Conservation (phyloP, 2,329 filamentous ascomycete genomes). For the Achaetomium macrosporum region DNA sequence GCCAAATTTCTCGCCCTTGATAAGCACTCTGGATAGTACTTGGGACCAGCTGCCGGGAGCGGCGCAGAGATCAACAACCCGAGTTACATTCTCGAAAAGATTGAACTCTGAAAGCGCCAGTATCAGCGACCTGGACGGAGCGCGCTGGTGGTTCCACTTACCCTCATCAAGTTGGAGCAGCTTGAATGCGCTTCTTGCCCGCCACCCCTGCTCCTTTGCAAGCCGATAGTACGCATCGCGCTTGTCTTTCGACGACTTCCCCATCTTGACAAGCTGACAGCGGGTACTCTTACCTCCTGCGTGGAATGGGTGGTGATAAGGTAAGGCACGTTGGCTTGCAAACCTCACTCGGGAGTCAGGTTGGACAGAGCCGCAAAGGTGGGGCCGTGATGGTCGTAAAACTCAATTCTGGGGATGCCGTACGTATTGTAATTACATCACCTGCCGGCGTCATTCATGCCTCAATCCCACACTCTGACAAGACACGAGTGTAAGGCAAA, state of each 20-base stretch:
- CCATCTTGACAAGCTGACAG: constrained; percentile 51
- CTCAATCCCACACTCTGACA: too few relatives aligned
- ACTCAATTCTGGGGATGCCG: too few relatives aligned
- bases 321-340: too few relatives aligned
- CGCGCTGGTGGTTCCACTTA: constrained; percentile 26
- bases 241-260: constrained; percentile 98
- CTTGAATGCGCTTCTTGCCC: constrained; percentile 93
- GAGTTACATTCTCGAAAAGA: constrained; percentile 80
- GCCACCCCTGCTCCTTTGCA: constrained; percentile 98
- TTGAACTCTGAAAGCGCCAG: constrained; percentile 66
- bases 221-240: constrained; percentile 96
- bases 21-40: constrained; percentile 85
- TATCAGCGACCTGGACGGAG: background rate
- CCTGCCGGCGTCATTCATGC: too few relatives aligned
- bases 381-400: too few relatives aligned
- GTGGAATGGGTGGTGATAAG: too few relatives aligned
- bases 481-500: too few relatives aligned
- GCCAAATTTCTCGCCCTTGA: constrained; percentile 89
- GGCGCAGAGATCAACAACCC: constrained; percentile 93
- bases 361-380: too few relatives aligned
- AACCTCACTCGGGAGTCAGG: too few relatives aligned
- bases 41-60: constrained; percentile 97
- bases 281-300: background rate
- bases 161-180: constrained; percentile 87
- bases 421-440: too few relatives aligned